These are phyloP conservation scores for Candida silvatica DNA, from an alignment of 805 yeast species.

Conservation along the genomic window DNA sequence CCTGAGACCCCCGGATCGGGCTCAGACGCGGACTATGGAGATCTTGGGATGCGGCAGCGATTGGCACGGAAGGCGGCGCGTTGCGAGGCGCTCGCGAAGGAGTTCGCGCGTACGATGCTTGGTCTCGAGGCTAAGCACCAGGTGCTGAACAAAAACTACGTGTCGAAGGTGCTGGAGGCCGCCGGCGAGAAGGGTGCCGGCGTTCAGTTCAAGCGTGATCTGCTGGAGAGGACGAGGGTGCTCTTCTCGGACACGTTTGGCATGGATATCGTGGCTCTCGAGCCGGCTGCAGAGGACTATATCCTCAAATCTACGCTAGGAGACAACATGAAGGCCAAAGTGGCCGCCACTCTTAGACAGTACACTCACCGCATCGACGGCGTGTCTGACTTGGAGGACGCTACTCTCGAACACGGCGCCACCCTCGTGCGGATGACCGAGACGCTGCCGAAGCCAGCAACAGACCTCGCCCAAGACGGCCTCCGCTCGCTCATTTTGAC, in stretches of 20 bases:
- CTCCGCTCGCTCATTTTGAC: constrained; percentile 18
- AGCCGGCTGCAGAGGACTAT: constrained; percentile 15
- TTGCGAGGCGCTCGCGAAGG: constrained; percentile 13
- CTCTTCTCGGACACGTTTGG: constrained; percentile 14
- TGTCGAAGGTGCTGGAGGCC: constrained; percentile 20
- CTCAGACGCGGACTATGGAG: too few relatives aligned
- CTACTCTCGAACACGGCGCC: constrained; percentile 2
- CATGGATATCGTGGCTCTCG: constrained; percentile 19
- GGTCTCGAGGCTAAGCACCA: constrained; percentile 22
- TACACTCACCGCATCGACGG: constrained; percentile 7
- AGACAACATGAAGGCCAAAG: constrained; percentile 12
- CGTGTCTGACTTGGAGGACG: constrained; percentile 6
- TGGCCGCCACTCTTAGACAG: constrained; percentile 10
- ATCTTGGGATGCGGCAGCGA: too few relatives aligned
- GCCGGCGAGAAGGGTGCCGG: constrained; percentile 22
- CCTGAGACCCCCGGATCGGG: too few relatives aligned
- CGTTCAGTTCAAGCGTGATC: constrained; percentile 18
- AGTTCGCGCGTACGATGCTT: constrained; percentile 19
- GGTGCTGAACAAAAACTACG: constrained; percentile 16
- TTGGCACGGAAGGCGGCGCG: too few relatives aligned
- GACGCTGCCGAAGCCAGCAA: constrained; percentile 18
- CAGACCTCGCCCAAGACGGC: constrained; percentile 18
- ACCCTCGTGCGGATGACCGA: constrained; percentile 8
- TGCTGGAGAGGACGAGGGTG: constrained; percentile 11
- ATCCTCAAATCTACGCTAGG: constrained; percentile 18